phyloP scores from a whole-genome alignment of 495 filamentous ascomycete genomes.

The Pseudomonodictys pantanalensis region DNA sequence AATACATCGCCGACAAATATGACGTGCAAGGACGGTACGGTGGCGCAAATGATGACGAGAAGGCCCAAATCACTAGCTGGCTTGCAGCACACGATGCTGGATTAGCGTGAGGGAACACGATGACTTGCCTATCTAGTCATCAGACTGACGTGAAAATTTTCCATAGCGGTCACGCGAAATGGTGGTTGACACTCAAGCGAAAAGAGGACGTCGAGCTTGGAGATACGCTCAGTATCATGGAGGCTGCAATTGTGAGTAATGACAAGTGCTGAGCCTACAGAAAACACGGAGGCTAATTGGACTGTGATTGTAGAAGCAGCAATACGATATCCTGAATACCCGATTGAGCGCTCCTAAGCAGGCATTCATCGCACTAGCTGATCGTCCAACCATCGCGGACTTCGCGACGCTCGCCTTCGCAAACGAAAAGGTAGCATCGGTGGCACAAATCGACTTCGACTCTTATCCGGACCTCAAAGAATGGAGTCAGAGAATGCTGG shows the following conservation, averaged over 20 bases:
- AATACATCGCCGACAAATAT: slow-evolving; percentile 18
- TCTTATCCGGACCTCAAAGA: slow-evolving; percentile 3
- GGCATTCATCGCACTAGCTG: slow-evolving; percentile 10
- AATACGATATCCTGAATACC: slow-evolving; percentile 12
- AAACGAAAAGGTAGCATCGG: slow-evolving; percentile 13
- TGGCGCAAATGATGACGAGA: slow-evolving; percentile 4
- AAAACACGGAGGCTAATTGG: no score
- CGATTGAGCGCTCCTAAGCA: slow-evolving; percentile 8
- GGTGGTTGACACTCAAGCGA: slow-evolving; percentile 14
- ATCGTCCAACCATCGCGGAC: slow-evolving; percentile 22
- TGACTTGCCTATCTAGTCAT: background rate
- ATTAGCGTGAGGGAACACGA: slow-evolving; percentile 10
- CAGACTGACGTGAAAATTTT: background rate
- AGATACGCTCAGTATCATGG: background rate
- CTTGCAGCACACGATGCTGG: slow-evolving; percentile 11
- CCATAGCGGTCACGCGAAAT: slow-evolving; percentile 12
- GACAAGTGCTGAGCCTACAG: no score
- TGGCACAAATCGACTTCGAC: slow-evolving; percentile 11
- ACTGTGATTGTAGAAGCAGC: no score
- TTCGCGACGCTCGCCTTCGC: slow-evolving; percentile 18
- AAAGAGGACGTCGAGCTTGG: background rate
- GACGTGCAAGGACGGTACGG: slow-evolving; percentile 13
- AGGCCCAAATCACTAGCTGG: slow-evolving; percentile 10
- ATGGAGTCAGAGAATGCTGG: slow-evolving; percentile 26
- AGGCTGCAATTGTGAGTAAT: background rate